phyloP scores from a whole-genome alignment of 2,329 filamentous ascomycete genomes.

The Xylaria arbuscula region DNA sequence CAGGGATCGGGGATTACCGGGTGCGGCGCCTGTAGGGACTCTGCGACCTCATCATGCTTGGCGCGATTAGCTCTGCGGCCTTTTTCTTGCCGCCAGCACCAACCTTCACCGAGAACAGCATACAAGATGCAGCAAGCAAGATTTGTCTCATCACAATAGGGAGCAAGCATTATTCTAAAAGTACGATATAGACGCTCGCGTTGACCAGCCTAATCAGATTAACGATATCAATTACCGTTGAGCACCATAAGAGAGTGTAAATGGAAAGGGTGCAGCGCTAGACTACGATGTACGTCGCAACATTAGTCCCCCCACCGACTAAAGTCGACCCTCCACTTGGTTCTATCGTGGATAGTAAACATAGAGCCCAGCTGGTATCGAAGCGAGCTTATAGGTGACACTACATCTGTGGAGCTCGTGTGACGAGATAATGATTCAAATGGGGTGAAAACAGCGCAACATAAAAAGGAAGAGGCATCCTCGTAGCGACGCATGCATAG shows the following conservation, averaged over 20 bases:
- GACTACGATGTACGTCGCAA: neutral
- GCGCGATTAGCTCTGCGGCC: constrained; percentile 26
- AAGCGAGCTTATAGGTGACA: constrained; percentile 24
- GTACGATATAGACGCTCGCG: neutral
- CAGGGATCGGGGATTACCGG: constrained; percentile 41
- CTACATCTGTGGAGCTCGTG: constrained; percentile 29
- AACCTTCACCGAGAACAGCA: constrained; percentile 7
- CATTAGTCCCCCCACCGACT: constrained; percentile 30
- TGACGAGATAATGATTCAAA: constrained; percentile 18
- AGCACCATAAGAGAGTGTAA: neutral
- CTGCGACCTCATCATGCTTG: constrained; percentile 30
- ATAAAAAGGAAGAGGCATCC: constrained; percentile 40
- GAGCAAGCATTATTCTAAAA: neutral
- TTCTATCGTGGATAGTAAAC: constrained; percentile 26
- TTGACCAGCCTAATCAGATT: neutral
- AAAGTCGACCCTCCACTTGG: constrained; percentile 37
- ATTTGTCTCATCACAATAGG: neutral
- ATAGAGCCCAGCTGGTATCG: constrained; percentile 16
- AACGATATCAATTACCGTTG: neutral
- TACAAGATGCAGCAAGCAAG: neutral
- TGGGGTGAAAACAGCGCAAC: constrained; percentile 24
- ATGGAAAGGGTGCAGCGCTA: constrained; percentile 8
- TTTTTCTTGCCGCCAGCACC: constrained; percentile 13
- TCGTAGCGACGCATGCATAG: constrained; percentile 10
- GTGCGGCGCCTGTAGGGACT: constrained; percentile 30